These are phyloP conservation scores for Rhytidiadelphus loreus DNA, from an alignment of 225 moss, liverwort and hornwort genomes.

Conservation along the genomic window DNA sequence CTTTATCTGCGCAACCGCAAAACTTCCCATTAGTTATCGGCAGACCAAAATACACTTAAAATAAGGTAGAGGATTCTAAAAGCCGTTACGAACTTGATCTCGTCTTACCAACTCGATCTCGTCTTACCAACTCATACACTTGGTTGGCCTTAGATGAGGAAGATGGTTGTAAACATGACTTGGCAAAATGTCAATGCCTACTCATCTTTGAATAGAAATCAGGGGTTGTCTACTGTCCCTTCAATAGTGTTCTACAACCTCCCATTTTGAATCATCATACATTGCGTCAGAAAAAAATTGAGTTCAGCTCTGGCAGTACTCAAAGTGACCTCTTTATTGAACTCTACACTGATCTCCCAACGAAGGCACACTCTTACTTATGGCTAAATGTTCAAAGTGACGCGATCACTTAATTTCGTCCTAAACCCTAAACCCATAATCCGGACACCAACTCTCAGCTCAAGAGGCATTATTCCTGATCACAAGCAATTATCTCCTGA, in stretches of 20 bases:
- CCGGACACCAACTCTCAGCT: neutral
- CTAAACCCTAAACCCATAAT: conserved; percentile 1
- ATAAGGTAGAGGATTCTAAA: neutral
- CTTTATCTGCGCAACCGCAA: conserved; percentile 6
- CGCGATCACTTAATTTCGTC: neutral
- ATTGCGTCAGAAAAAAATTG: neutral
- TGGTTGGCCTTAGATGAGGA: neutral
- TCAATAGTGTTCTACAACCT: neutral
- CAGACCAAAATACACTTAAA: neutral
- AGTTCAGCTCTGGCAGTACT: neutral
- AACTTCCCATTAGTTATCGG: neutral
- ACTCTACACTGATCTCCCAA: neutral
- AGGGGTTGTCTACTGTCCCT: neutral
- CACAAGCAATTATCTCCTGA: neutral
- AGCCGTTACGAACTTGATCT: neutral
- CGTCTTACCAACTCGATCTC: neutral
- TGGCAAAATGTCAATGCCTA: neutral
- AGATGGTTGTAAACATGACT: neutral
- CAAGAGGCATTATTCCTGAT: neutral
- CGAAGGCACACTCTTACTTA: neutral
- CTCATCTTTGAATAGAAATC: neutral
- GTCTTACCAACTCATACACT: neutral
- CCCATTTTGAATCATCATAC: neutral
- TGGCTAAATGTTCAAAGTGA: neutral
- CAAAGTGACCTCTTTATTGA: neutral